Conservation (phyloP, 441 rosid genomes). For the Pelargonium australe region DNA sequence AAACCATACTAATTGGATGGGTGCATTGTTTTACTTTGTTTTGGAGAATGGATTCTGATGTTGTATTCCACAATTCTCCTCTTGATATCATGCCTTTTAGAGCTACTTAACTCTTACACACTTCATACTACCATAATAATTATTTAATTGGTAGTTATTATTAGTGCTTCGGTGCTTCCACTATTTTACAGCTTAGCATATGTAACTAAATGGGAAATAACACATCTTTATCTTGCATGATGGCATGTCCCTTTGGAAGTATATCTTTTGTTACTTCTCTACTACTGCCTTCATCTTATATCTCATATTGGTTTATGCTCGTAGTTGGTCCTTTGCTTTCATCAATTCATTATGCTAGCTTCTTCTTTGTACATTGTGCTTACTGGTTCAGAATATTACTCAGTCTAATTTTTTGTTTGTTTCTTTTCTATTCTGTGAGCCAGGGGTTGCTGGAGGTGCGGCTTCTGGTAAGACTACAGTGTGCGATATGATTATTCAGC, state of each 20-base stretch:
- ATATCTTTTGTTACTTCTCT: neutral
- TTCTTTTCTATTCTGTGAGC: slow-evolving; percentile 12
- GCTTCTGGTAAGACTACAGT: slow-evolving; percentile 99
- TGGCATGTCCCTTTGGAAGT: neutral
- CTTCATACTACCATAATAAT: no score
- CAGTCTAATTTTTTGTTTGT: slow-evolving; percentile 2
- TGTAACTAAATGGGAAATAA: neutral
- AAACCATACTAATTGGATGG: no score
- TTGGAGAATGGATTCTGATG: no score
- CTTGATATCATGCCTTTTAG: no score
- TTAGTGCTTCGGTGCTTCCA: no score
- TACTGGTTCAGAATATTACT: neutral
- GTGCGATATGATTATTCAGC: slow-evolving; percentile 98
- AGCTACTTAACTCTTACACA: no score
- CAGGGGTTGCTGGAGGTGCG: slow-evolving; percentile 98
- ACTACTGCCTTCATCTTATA: neutral
- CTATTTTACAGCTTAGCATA: neutral
- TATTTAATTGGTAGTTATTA: no score
- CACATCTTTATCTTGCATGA: neutral
- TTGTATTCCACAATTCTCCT: no score
- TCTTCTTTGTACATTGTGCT: neutral
- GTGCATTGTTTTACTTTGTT: no score
- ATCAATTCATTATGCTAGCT: neutral
- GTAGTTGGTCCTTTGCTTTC: neutral
- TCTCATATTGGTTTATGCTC: neutral